Conservation (phyloP, 2,329 filamentous ascomycete genomes). For the Penicillium sp. region DNA sequence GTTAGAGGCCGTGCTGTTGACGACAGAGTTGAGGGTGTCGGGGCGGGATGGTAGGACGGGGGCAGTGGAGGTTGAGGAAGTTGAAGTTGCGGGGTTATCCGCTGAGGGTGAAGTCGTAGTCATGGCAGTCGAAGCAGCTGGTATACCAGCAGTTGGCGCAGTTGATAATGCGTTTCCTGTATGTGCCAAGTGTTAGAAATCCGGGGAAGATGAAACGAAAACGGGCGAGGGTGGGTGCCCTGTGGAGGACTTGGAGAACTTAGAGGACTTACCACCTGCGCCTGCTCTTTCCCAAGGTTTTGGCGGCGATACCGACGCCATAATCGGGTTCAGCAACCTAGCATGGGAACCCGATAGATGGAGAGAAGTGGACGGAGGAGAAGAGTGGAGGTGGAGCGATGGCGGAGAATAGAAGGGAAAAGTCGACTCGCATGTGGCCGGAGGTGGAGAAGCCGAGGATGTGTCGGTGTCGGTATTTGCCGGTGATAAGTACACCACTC, state of each 20-base stretch:
- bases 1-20: conserved; percentile 81
- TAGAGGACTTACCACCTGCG: conserved; percentile 50
- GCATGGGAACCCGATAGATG: conserved; percentile 26
- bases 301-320: conserved; percentile 71
- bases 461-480: conserved; percentile 13
- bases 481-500: background rate
- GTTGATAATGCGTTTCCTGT: conserved; percentile 27
- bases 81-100: conserved; percentile 42
- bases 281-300: conserved; percentile 93
- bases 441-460: conserved; percentile 25
- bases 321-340: conserved; percentile 33
- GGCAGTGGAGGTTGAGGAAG: conserved; percentile 35
- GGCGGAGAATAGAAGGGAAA: conserved; percentile 13
- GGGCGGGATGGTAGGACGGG: conserved; percentile 79
- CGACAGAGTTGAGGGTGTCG: conserved; percentile 67
- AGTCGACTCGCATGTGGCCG: conserved; percentile 20
- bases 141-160: conserved; percentile 18
- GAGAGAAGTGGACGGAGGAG: conserved; percentile 2
- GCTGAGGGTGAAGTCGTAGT: conserved; percentile 36
- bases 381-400: conserved; percentile 12
- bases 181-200: background rate
- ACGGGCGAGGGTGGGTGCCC: conserved; percentile 1
- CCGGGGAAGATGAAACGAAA: conserved; percentile 6
- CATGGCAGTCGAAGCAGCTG: conserved; percentile 32
- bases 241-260: conserved; percentile 34